Conservation (phyloP, 805 yeast genomes). For the Torulaspora microellipsoides region DNA sequence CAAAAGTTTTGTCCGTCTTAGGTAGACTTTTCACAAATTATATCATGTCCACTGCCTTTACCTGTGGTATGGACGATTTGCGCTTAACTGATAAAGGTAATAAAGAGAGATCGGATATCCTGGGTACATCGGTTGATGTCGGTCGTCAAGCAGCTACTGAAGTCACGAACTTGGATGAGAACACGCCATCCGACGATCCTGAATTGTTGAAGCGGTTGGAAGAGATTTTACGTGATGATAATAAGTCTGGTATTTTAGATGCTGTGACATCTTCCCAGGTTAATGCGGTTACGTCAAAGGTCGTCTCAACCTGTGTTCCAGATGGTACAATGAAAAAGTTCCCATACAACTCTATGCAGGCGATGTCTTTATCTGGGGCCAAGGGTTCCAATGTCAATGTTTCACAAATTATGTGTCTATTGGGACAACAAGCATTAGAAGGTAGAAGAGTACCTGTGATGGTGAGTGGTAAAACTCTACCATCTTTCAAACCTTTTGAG, state of each 20-base stretch:
- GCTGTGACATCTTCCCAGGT: constrained; percentile 94
- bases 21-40: constrained; percentile 94
- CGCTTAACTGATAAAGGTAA: constrained; percentile 90
- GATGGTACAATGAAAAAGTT: constrained; percentile 92
- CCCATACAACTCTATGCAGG: constrained; percentile 96
- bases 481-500: constrained; percentile 93
- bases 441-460: constrained; percentile 99
- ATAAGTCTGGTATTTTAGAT: constrained; percentile 87
- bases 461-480: constrained; percentile 97
- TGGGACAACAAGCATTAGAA: constrained; percentile 98
- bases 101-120: constrained; percentile 76
- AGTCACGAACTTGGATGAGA: constrained; percentile 73
- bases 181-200: constrained; percentile 49
- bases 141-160: constrained; percentile 94
- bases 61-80: constrained; percentile 99
- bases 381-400: constrained; percentile 98
- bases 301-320: constrained; percentile 91
- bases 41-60: constrained; percentile 86
- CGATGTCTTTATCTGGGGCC: constrained; percentile 99
- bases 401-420: constrained; percentile 97
- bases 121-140: constrained; percentile 68
- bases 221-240: constrained; percentile 91
- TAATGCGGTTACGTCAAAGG: constrained; percentile 87
- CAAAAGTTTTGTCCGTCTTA: constrained; percentile 82
- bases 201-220: constrained; percentile 86